Percentiles rank a stretch among this genome's conserved stretches.
These are phyloP conservation scores for Simplicillium aogashimaense DNA, from an alignment of 2,329 filamentous ascomycete species.

Conservation along the genomic window DNA sequence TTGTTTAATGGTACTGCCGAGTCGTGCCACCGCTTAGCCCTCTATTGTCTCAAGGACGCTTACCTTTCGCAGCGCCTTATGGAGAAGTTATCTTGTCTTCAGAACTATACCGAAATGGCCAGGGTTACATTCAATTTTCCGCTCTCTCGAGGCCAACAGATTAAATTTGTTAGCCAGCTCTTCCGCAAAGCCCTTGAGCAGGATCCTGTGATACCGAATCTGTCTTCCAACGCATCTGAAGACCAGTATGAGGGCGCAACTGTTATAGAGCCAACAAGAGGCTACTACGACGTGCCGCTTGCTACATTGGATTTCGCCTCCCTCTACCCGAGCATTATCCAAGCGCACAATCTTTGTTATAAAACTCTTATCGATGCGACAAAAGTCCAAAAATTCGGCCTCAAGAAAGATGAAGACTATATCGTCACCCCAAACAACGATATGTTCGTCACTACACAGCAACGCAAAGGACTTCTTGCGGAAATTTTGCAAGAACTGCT, in stretches of 20 bases:
- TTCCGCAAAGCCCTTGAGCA: slow-evolving; percentile 93
- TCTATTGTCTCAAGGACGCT: slow-evolving; percentile 97
- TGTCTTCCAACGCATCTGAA: slow-evolving; percentile 58
- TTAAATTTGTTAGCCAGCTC: slow-evolving; percentile 95
- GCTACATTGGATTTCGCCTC: slow-evolving; percentile 98
- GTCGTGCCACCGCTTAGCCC: slow-evolving; percentile 76
- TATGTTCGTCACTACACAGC: slow-evolving; percentile 78
- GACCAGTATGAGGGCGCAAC: slow-evolving; percentile 97
- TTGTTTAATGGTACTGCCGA: slow-evolving; percentile 94
- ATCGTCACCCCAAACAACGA: slow-evolving; percentile 94
- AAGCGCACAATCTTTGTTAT: slow-evolving; percentile 97
- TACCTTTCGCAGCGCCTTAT: slow-evolving; percentile 89
- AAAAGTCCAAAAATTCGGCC: slow-evolving; percentile 61
- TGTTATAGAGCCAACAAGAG: slow-evolving; percentile 88
- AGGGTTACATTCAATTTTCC: slow-evolving; percentile 98
- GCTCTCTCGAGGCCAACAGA: slow-evolving; percentile 84
- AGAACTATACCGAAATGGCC: slow-evolving; percentile 99
- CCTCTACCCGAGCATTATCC: slow-evolving; percentile 96
- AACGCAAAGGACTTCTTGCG: slow-evolving; percentile 82
- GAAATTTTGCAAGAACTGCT: slow-evolving; percentile 95
- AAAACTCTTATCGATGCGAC: slow-evolving; percentile 73
- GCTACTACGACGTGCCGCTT: slow-evolving; percentile 90
- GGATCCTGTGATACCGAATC: slow-evolving; percentile 86
- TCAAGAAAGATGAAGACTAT: slow-evolving; percentile 89
- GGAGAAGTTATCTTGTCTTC: slow-evolving; percentile 96